Percentiles rank a stretch among this genome's conserved stretches.
Evolutionary conservation across 2,329 filamentous ascomycete genomes (phyloP).

Genomic region (Colletotrichum brevisporum): DNA sequence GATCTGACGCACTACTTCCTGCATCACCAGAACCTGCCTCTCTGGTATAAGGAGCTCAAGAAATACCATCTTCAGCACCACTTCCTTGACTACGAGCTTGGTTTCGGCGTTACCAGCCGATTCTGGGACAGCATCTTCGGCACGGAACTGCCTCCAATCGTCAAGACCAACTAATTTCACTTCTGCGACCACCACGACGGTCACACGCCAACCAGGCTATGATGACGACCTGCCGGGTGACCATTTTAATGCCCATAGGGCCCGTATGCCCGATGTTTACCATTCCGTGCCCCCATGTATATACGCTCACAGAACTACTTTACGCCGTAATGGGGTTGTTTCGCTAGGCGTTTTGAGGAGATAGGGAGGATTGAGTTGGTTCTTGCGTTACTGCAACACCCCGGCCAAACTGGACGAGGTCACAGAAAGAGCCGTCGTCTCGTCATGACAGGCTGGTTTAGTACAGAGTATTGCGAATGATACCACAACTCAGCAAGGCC

Average conservation of each 20-base stretch:
- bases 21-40: constrained; percentile 91
- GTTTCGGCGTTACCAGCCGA: constrained; percentile 94
- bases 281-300: constrained; percentile 31
- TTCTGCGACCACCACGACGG: not conserved
- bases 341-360: constrained; percentile 29
- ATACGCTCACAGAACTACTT: constrained; percentile 31
- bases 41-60: constrained; percentile 93
- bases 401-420: constrained; percentile 19
- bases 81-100: constrained; percentile 97
- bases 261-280: constrained; percentile 24
- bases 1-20: constrained; percentile 99
- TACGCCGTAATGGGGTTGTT: constrained; percentile 37
- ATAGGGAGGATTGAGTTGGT: constrained; percentile 17
- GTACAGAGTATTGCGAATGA: constrained; percentile 38
- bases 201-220: constrained; percentile 21
- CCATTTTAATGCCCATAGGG: constrained; percentile 29
- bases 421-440: constrained; percentile 33
- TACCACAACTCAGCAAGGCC: constrained; percentile 28
- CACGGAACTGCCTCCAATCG: constrained; percentile 76
- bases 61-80: constrained; percentile 98
- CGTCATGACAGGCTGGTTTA: constrained; percentile 33
- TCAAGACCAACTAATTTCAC: constrained; percentile 53
- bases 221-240: constrained; percentile 31
- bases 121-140: constrained; percentile 97
- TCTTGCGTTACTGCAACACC: constrained; percentile 31